Evolutionary conservation across 129 eudicot species (phyloP).

Genomic region (Flaveria ramosissima): DNA sequence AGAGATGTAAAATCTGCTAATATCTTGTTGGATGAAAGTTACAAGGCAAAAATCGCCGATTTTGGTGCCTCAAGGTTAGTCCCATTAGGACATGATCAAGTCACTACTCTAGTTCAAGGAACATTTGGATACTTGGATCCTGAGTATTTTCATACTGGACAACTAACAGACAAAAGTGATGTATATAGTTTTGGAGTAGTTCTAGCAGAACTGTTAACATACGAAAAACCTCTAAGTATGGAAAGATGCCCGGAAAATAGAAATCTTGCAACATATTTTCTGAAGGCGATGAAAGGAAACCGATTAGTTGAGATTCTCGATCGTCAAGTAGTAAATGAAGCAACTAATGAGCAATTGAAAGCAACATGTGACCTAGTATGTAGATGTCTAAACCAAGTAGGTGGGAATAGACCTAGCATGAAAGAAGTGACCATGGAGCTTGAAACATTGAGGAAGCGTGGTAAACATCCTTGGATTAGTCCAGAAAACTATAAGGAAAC

Average conservation of each 20-base stretch:
- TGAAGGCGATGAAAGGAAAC: neutral
- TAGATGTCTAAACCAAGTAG: conserved; percentile 10
- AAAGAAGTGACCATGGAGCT: conserved; percentile 2
- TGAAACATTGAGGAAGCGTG: neutral
- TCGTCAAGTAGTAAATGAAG: neutral
- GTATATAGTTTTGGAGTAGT: conserved; percentile 3
- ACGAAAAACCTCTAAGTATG: neutral
- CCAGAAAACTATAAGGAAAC: neutral
- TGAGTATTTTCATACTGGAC: neutral
- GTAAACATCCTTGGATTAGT: neutral
- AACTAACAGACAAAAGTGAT: conserved; percentile 12
- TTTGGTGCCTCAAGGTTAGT: conserved; percentile 59
- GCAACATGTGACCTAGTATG: neutral
- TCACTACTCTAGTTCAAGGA: neutral
- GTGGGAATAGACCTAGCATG: conserved; percentile 10
- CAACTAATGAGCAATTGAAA: neutral
- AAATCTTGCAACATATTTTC: conserved; percentile 1
- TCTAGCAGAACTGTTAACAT: conserved; percentile 3
- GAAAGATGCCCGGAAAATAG: neutral
- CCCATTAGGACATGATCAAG: conserved; percentile 36
- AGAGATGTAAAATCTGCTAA: conserved; percentile 52
- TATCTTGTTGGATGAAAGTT: conserved; percentile 43
- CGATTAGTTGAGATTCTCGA: conserved; percentile 3
- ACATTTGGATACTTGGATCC: conserved; percentile 17
- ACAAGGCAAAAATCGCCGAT: conserved; percentile 48